phyloP scores from a whole-genome alignment of 129 eudicot species.

The Chrysanthemum seticuspe region DNA sequence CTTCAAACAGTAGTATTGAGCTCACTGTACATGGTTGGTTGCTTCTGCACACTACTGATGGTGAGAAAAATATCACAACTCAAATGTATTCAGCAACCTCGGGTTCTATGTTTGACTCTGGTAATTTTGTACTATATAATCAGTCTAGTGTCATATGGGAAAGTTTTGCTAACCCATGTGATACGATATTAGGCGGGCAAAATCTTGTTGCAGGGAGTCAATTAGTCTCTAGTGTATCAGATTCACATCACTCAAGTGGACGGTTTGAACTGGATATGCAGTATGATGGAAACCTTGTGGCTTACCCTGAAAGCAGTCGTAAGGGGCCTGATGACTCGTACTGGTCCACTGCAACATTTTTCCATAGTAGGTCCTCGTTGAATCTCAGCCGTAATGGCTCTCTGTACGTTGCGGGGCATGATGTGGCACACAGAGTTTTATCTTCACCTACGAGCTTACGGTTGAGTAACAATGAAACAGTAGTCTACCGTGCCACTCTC shows the following conservation, averaged over 20 bases:
- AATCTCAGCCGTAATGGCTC: neutral
- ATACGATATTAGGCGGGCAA: slow-evolving; percentile 41
- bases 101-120: slow-evolving; percentile 32
- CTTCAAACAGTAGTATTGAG: slow-evolving; percentile 25
- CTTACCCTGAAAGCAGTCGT: slow-evolving; percentile 12
- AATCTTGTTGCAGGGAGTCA: neutral
- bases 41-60: neutral
- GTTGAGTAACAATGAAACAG: neutral
- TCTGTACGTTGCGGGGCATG: neutral
- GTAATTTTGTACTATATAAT: slow-evolving; percentile 32
- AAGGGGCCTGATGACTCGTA: neutral
- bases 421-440: neutral
- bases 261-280: slow-evolving; percentile 13
- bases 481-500: slow-evolving; percentile 41
- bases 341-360: slow-evolving; percentile 18
- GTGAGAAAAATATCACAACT: neutral
- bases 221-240: slow-evolving; percentile 25
- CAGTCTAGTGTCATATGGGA: slow-evolving; percentile 20
- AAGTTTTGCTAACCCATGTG: slow-evolving; percentile 26
- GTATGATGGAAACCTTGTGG: slow-evolving; percentile 28
- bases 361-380: accelerated
- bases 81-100: neutral
- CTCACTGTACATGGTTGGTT: slow-evolving; percentile 24
- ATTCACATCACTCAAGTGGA: slow-evolving; percentile 18
- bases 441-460: neutral